phyloP scores from a whole-genome alignment of 2,329 filamentous ascomycete genomes.

The Beauveria scarabaeidicola region DNA sequence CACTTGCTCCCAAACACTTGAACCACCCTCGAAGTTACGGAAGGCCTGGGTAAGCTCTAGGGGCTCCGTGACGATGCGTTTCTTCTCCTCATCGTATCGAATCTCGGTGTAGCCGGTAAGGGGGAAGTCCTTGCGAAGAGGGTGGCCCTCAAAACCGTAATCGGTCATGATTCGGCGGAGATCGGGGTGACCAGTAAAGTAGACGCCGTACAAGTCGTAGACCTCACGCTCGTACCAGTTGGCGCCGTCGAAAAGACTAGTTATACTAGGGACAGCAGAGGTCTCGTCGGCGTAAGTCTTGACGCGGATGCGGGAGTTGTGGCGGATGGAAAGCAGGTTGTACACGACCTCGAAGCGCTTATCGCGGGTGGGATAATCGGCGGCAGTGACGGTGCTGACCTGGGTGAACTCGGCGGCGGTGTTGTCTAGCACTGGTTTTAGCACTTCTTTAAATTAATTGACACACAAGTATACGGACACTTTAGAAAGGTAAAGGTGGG shows the following conservation, averaged over 20 bases:
- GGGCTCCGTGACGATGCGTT: constrained; percentile 96
- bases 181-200: constrained; percentile 93
- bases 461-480: constrained; percentile 34
- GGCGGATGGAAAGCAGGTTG: constrained; percentile 89
- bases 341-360: constrained; percentile 98
- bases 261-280: constrained; percentile 83
- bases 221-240: constrained; percentile 99
- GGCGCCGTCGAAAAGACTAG: constrained; percentile 80
- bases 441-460: background rate
- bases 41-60: constrained; percentile 96
- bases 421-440: constrained; percentile 53
- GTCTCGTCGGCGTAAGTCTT: constrained; percentile 99
- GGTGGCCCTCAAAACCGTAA: constrained; percentile 97
- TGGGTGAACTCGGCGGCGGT: constrained; percentile 95
- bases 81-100: constrained; percentile 98
- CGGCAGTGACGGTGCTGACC: constrained; percentile 83
- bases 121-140: constrained; percentile 94
- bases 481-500: constrained; percentile 94
- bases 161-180: constrained; percentile 97
- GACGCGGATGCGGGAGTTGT: constrained; percentile 93
- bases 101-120: constrained; percentile 97
- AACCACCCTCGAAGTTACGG: constrained; percentile 93
- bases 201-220: constrained; percentile 95
- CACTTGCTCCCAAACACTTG: constrained; percentile 59
- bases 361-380: constrained; percentile 91